Evolutionary conservation across 257 asterid species (phyloP).

Genomic region (Eustoma russellianum): DNA sequence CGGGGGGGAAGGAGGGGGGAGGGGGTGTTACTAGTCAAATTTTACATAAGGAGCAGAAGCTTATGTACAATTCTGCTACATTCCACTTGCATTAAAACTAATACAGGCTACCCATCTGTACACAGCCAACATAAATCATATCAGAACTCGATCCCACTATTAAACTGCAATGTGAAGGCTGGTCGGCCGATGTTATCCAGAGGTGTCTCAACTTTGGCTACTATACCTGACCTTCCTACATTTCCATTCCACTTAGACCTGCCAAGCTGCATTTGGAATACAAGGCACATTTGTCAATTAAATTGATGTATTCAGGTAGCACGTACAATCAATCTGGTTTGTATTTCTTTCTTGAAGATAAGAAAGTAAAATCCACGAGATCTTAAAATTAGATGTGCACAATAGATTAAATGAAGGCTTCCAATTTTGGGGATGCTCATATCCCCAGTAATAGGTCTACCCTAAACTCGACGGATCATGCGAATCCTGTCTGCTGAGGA

Average conservation of each 20-base stretch:
- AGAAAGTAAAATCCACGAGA: not conserved
- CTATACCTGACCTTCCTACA: conserved; percentile 74
- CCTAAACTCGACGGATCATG: no score
- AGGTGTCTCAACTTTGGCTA: conserved; percentile 78
- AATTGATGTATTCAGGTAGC: not conserved
- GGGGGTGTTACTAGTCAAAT: no score
- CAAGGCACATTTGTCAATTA: not conserved
- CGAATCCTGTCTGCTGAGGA: no score
- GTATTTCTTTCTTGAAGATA: no score
- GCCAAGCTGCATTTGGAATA: conserved; percentile 53
- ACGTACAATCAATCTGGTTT: not conserved
- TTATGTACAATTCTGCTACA: no score
- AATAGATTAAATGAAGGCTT: no score
- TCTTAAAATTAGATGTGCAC: no score
- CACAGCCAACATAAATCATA: not conserved
- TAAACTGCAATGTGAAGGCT: conserved; percentile 72
- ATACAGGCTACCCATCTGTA: not conserved
- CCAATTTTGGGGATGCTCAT: no score
- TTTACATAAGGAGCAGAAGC: no score
- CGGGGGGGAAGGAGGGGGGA: no score
- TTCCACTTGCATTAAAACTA: no score
- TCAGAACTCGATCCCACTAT: conserved; percentile 80
- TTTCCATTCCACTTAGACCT: conserved; percentile 96
- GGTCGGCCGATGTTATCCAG: conserved; percentile 59
- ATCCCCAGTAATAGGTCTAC: no score